Percentiles rank a stretch among this genome's conserved stretches.
Conservation (phyloP, 1,284 basidiomycete species). For the Moesziomyces aphidis region DNA sequence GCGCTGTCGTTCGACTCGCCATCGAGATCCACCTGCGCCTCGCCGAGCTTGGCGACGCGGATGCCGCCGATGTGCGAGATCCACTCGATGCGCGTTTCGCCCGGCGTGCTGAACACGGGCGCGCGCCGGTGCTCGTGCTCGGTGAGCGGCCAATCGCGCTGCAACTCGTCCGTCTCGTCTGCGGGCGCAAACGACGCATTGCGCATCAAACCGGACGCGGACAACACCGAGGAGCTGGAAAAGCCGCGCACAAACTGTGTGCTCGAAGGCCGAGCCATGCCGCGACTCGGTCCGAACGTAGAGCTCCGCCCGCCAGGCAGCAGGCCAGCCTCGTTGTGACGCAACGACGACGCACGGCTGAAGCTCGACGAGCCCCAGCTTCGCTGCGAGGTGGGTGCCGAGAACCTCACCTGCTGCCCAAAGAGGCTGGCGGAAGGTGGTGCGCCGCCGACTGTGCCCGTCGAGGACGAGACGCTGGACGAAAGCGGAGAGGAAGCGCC, state of each 20-base stretch:
- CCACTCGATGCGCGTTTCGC: slow-evolving; percentile 60
- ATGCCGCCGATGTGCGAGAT: slow-evolving; percentile 63
- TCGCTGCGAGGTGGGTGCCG: slow-evolving; percentile 8
- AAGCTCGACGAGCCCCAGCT: slow-evolving; percentile 18
- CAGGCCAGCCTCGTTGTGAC: neutral
- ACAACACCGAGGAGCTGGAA: slow-evolving; percentile 32
- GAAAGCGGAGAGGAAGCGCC: slow-evolving; percentile 29
- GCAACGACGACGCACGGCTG: slow-evolving; percentile 27
- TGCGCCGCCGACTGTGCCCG: slow-evolving; percentile 19
- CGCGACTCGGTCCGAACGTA: slow-evolving; percentile 12
- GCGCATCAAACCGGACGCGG: slow-evolving; percentile 31
- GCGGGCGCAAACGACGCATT: slow-evolving; percentile 18
- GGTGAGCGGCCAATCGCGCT: slow-evolving; percentile 43
- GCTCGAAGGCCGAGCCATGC: slow-evolving; percentile 21
- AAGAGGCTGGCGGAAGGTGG: slow-evolving; percentile 18
- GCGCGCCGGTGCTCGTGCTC: slow-evolving; percentile 42
- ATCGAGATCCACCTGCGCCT: slow-evolving; percentile 30
- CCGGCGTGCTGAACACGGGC: slow-evolving; percentile 52
- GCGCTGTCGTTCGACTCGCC: neutral
- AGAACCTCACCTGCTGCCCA: slow-evolving; percentile 29
- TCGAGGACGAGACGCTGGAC: slow-evolving; percentile 26
- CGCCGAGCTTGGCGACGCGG: slow-evolving; percentile 49
- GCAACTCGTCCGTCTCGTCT: slow-evolving; percentile 3
- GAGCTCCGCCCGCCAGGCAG: neutral
- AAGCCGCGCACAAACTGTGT: slow-evolving; percentile 42